Evolutionary conservation across 2,329 filamentous ascomycete genomes (phyloP).

Genomic region (Epichloe hybrida): DNA sequence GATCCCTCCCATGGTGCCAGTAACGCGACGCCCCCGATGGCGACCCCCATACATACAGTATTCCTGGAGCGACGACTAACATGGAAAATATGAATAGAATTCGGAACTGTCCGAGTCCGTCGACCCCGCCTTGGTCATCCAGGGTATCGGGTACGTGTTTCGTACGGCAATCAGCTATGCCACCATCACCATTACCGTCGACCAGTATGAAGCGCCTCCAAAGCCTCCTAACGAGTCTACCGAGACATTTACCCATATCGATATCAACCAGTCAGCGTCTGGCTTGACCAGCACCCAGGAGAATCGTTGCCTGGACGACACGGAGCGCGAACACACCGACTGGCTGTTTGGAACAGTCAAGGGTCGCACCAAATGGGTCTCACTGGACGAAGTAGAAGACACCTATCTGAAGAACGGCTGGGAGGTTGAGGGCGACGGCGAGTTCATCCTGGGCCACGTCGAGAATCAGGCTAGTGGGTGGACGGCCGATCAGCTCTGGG

Average conservation of each 20-base stretch:
- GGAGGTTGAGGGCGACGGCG: constrained; percentile 44
- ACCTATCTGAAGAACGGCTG: constrained; percentile 45
- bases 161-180: constrained; percentile 61
- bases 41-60: no score
- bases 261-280: constrained; percentile 61
- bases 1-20: not conserved
- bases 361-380: constrained; percentile 42
- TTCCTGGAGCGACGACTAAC: not conserved
- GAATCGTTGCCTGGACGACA: constrained; percentile 38
- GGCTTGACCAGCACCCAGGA: constrained; percentile 53
- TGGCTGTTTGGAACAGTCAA: constrained; percentile 64
- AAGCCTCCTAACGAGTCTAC: constrained; percentile 25
- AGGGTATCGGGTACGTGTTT: constrained; percentile 57
- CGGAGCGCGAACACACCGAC: constrained; percentile 53
- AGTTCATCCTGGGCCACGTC: constrained; percentile 51
- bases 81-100: constrained; percentile 41
- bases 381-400: constrained; percentile 35
- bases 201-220: constrained; percentile 35
- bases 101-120: constrained; percentile 55
- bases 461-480: constrained; percentile 38
- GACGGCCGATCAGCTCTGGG: constrained; percentile 46
- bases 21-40: not conserved
- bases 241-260: constrained; percentile 43
- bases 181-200: constrained; percentile 52
- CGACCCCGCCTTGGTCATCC: constrained; percentile 56